phyloP scores from a whole-genome alignment of 345 rosid genomes.

The Pistacia atlantica region DNA sequence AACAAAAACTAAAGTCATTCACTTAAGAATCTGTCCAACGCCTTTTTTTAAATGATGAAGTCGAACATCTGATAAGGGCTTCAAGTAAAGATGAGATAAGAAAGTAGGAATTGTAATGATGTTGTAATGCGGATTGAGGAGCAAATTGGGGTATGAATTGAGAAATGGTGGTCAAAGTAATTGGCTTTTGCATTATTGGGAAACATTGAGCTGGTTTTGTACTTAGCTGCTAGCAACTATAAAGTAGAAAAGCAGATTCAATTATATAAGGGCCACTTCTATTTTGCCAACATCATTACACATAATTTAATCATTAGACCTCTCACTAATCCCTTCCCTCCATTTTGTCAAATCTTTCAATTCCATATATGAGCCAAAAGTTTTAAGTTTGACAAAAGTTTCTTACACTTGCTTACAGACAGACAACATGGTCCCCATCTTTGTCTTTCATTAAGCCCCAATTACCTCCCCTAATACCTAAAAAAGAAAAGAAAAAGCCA shows the following conservation, averaged over 20 bases:
- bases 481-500: constrained; percentile 9
- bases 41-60: constrained; percentile 31
- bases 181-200: constrained; percentile 34
- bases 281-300: constrained; percentile 33
- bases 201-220: constrained; percentile 40
- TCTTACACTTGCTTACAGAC: constrained; percentile 40
- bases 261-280: constrained; percentile 22
- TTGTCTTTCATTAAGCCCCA: constrained; percentile 21
- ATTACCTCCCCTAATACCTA: constrained; percentile 29
- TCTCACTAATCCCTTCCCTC: constrained; percentile 32
- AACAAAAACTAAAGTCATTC: constrained; percentile 8
- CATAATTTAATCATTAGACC: constrained; percentile 33
- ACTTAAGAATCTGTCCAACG: constrained; percentile 18
- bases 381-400: constrained; percentile 33
- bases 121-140: constrained; percentile 29
- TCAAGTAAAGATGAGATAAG: constrained; percentile 26
- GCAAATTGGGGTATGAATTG: constrained; percentile 22
- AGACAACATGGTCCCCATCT: constrained; percentile 31
- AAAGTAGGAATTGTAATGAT: constrained; percentile 33
- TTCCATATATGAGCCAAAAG: constrained; percentile 34
- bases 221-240: constrained; percentile 25
- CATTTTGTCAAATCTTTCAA: constrained; percentile 34
- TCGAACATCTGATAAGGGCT: constrained; percentile 24
- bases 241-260: constrained; percentile 27
- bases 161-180: constrained; percentile 35